Evolutionary conservation across 257 asterid species (phyloP).

Genomic region (Solanum appendiculatum): DNA sequence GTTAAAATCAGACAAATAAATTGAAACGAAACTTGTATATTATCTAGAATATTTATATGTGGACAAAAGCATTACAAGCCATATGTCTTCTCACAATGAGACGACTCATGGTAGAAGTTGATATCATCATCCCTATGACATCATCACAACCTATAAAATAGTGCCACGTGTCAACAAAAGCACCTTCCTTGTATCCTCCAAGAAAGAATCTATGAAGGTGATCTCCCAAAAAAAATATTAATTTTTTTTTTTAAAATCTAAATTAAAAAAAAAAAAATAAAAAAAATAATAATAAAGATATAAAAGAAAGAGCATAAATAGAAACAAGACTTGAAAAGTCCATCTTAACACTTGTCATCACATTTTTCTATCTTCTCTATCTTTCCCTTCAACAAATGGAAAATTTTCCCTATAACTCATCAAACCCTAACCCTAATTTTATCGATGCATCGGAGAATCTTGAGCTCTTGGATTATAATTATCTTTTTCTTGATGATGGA

Average conservation of each 20-base stretch:
- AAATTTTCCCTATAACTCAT: background rate
- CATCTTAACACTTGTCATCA: background rate
- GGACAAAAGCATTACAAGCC: background rate
- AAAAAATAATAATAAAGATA: background rate
- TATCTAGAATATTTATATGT: background rate
- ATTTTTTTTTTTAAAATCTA: too few species aligned
- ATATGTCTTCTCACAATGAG: background rate
- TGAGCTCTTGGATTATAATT: slow-evolving; percentile 1
- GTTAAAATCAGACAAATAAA: background rate
- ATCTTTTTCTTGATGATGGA: background rate
- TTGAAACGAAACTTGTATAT: background rate
- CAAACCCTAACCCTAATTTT: slow-evolving; percentile 13
- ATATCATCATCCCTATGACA: background rate
- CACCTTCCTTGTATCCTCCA: slow-evolving; percentile 5
- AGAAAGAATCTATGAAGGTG: slow-evolving; percentile 6
- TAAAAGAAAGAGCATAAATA: background rate
- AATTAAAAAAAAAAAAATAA: background rate
- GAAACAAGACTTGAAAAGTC: background rate
- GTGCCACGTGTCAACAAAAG: background rate
- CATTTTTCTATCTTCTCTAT: background rate
- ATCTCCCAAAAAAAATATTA: background rate
- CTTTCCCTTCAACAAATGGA: background rate
- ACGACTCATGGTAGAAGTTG: background rate
- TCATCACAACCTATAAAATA: background rate
- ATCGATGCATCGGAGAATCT: background rate